Evolutionary conservation across 2,329 filamentous ascomycete genomes (phyloP).

Genomic region (Colletotrichum noveboracense): DNA sequence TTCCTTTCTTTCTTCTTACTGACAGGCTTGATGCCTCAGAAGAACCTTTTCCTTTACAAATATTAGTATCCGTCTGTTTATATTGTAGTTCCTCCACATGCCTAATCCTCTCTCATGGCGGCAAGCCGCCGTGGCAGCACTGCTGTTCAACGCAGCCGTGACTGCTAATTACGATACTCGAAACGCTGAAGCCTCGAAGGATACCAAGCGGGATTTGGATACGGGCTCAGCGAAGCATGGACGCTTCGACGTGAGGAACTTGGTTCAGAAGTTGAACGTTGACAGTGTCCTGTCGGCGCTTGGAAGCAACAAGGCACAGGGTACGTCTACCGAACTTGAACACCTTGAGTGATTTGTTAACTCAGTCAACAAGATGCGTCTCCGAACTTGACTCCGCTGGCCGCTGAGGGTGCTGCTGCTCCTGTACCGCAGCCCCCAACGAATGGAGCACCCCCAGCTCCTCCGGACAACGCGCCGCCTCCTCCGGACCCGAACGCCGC

Average conservation of each 20-base stretch:
- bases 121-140: constrained; percentile 8
- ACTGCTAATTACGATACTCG: constrained; percentile 3
- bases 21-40: constrained; percentile 15
- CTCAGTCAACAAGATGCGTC: background rate
- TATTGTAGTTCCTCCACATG: background rate
- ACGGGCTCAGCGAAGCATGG: background rate
- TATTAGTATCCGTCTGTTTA: background rate
- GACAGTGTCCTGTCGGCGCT: background rate
- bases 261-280: background rate
- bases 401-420: background rate
- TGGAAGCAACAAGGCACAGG: background rate
- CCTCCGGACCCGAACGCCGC: background rate
- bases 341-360: background rate
- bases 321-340: background rate
- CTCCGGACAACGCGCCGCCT: background rate
- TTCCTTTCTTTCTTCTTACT: background rate
- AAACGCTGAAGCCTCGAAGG: background rate
- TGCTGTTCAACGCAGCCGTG: constrained; percentile 14
- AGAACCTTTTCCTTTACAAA: background rate
- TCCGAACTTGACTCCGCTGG: background rate
- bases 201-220: constrained; percentile 6
- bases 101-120: background rate
- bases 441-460: background rate
- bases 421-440: background rate
- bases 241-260: background rate